Percentiles rank a stretch among this genome's conserved stretches.
Evolutionary conservation across 306 rosid genomes (phyloP).

Genomic region (Purshia tridentata): DNA sequence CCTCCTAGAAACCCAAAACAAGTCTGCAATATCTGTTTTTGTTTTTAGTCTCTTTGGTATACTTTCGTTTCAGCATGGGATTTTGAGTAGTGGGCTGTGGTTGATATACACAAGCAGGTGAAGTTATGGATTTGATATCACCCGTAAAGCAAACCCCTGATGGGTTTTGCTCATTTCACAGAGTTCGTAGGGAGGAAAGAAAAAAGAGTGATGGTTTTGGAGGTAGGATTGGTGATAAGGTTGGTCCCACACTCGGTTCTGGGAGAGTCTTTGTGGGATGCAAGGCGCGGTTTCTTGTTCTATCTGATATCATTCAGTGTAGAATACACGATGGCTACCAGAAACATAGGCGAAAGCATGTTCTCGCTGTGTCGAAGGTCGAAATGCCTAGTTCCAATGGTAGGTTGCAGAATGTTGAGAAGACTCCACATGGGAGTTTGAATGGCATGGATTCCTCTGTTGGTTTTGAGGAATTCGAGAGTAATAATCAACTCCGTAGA

Average conservation of each 20-base stretch:
- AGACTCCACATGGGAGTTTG: slow-evolving; percentile 24
- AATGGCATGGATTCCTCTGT: slow-evolving; percentile 38
- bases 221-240: slow-evolving; percentile 29
- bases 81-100: slow-evolving; percentile 21
- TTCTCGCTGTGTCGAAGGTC: slow-evolving; percentile 47
- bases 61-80: slow-evolving; percentile 1
- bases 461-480: slow-evolving; percentile 51
- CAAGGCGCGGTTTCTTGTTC: slow-evolving; percentile 34
- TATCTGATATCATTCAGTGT: slow-evolving; percentile 29
- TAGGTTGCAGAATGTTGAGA: slow-evolving; percentile 38
- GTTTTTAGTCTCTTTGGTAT: background rate
- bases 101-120: slow-evolving; percentile 12
- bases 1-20: background rate
- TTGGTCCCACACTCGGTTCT: slow-evolving; percentile 17
- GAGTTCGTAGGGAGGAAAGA: slow-evolving; percentile 15
- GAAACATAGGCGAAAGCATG: slow-evolving; percentile 27
- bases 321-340: slow-evolving; percentile 17
- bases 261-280: slow-evolving; percentile 28
- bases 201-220: slow-evolving; percentile 25
- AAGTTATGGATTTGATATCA: slow-evolving; percentile 43
- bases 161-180: slow-evolving; percentile 52
- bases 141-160: slow-evolving; percentile 38
- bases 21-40: background rate
- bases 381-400: slow-evolving; percentile 53
- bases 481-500: slow-evolving; percentile 51